Percentiles rank a stretch among this genome's conserved stretches.
These are phyloP conservation scores for Dacryopinax primogenitus DNA, from an alignment of 768 basidiomycete genomes.

Conservation along the genomic window DNA sequence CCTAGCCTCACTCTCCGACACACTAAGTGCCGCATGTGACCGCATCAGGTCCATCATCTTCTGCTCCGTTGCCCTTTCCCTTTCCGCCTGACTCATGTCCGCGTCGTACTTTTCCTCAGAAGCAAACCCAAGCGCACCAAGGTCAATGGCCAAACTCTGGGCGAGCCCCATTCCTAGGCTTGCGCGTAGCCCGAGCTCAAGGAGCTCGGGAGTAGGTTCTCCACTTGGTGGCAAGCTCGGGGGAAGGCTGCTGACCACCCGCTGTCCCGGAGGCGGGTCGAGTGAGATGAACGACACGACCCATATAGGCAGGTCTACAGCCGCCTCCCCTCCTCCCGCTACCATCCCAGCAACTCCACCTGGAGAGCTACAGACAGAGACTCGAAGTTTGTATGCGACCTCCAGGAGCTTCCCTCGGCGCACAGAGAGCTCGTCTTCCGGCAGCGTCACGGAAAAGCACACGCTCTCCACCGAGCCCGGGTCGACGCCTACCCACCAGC, in stretches of 20 bases:
- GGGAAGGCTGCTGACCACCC: neutral
- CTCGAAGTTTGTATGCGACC: neutral
- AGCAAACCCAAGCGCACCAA: neutral
- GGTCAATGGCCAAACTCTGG: neutral
- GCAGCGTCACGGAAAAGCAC: neutral
- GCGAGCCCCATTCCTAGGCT: neutral
- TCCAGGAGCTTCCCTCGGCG: neutral
- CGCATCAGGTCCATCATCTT: neutral
- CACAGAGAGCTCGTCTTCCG: neutral
- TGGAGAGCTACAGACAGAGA: neutral
- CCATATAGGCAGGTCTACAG: neutral
- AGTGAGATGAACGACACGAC: neutral
- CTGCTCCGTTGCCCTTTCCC: neutral
- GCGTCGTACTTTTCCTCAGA: neutral
- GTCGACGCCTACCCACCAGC: slow-evolving; percentile 5
- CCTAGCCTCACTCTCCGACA: neutral
- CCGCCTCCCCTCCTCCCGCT: neutral
- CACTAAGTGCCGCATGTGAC: neutral
- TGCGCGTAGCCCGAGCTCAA: neutral
- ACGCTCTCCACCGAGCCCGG: neutral
- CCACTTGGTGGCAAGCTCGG: neutral
- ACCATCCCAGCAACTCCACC: neutral
- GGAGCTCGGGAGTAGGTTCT: neutral
- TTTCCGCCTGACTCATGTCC: neutral
- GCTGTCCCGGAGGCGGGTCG: neutral